A percentile compares a stretch with the other conserved stretches of the same genome.
Evolutionary conservation across 495 filamentous ascomycete species (phyloP).

Genomic region (Podospora conica): DNA sequence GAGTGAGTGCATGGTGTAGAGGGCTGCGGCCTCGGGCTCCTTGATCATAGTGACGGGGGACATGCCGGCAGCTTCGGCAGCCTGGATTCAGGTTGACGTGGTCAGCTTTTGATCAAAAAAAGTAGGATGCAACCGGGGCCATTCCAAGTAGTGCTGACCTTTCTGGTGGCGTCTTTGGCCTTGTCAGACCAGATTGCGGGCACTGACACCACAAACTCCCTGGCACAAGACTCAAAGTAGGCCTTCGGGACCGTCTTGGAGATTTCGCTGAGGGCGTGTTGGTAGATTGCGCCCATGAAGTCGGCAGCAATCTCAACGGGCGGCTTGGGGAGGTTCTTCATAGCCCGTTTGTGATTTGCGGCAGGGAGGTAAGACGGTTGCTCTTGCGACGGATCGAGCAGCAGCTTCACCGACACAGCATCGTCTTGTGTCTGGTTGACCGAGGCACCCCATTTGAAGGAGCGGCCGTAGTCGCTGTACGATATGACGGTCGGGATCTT

Average conservation of each 20-base stretch:
- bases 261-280: conserved; percentile 27
- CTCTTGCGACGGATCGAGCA: conserved; percentile 31
- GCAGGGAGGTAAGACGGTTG: conserved; percentile 18
- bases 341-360: conserved; percentile 11
- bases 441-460: not conserved
- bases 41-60: conserved; percentile 34
- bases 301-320: conserved; percentile 21
- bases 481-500: not conserved
- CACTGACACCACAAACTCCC: conserved; percentile 24
- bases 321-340: conserved; percentile 24
- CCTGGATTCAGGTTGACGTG: conserved; percentile 6
- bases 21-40: conserved; percentile 45
- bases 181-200: conserved; percentile 32
- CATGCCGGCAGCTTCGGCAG: conserved; percentile 25
- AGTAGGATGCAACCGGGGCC: not conserved
- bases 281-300: conserved; percentile 15
- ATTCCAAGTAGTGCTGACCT: not conserved
- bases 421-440: not conserved
- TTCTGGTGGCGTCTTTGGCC: conserved; percentile 26
- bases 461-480: not conserved
- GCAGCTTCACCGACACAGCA: conserved; percentile 24
- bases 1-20: conserved; percentile 39
- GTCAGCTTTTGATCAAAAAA: not conserved
- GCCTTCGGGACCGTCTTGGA: conserved; percentile 12
- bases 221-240: conserved; percentile 18